These are phyloP conservation scores for Raphanus raphanistrum DNA, from an alignment of 345 rosid species.

Conservation along the genomic window DNA sequence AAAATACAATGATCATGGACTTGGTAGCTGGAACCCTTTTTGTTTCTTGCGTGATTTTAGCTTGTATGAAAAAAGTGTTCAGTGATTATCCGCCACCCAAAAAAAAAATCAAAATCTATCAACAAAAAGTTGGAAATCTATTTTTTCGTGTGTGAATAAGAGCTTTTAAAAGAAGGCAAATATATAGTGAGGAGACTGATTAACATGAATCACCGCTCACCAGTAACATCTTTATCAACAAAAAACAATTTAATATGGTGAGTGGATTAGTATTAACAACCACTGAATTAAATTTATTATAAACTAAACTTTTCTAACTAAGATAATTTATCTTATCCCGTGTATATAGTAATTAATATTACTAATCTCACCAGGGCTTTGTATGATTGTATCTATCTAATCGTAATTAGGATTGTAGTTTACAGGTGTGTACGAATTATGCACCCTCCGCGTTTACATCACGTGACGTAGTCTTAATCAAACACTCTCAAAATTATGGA, in stretches of 20 bases:
- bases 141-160: constrained; percentile 23
- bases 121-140: background rate
- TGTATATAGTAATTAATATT: background rate
- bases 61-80: background rate
- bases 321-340: constrained; percentile 2
- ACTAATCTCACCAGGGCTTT: background rate
- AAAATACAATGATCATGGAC: background rate
- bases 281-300: constrained; percentile 20
- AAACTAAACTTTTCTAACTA: background rate
- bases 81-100: background rate
- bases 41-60: background rate
- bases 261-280: constrained; percentile 37
- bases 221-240: constrained; percentile 37
- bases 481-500: no score
- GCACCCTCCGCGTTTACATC: no score
- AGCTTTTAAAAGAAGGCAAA: constrained; percentile 36
- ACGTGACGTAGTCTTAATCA: no score
- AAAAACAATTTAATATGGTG: constrained; percentile 13
- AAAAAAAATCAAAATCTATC: background rate
- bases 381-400: background rate
- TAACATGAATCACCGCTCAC: constrained; percentile 39
- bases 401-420: background rate
- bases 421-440: background rate
- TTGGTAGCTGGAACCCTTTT: background rate
- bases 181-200: constrained; percentile 33